phyloP scores from a whole-genome alignment of 345 rosid species.

The Camelina sativa region DNA sequence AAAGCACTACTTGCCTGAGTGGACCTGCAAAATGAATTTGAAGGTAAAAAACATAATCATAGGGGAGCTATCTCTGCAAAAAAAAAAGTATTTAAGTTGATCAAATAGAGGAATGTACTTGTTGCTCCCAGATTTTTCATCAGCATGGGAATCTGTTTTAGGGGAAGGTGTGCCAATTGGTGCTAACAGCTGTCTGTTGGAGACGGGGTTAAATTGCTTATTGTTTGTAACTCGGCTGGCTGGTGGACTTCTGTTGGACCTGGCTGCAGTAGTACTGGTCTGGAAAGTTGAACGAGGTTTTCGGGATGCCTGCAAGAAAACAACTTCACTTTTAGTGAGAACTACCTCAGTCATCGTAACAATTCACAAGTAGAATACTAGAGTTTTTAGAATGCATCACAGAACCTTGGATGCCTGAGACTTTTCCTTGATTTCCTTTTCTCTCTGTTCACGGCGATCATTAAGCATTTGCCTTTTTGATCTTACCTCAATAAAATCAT shows the following conservation, averaged over 20 bases:
- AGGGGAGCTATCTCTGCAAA: slow-evolving; percentile 5
- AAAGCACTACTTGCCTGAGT: slow-evolving; percentile 49
- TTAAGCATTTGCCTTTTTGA: slow-evolving; percentile 98
- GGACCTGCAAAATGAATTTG: slow-evolving; percentile 51
- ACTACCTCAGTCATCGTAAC: neutral
- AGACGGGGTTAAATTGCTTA: slow-evolving; percentile 45
- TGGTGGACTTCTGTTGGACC: slow-evolving; percentile 53
- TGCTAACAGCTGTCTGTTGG: slow-evolving; percentile 64
- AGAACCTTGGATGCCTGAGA: slow-evolving; percentile 79
- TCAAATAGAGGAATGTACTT: slow-evolving; percentile 49
- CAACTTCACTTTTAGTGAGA: slow-evolving; percentile 50
- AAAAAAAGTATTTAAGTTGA: slow-evolving; percentile 19
- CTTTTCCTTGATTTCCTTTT: slow-evolving; percentile 92
- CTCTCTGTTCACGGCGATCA: slow-evolving; percentile 95
- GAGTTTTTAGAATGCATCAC: slow-evolving; percentile 27
- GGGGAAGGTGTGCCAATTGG: slow-evolving; percentile 79
- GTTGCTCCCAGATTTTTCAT: slow-evolving; percentile 55
- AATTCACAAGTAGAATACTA: slow-evolving; percentile 39
- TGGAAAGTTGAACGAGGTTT: slow-evolving; percentile 57
- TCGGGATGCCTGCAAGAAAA: slow-evolving; percentile 57
- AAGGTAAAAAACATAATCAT: slow-evolving; percentile 25
- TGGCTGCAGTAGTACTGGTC: slow-evolving; percentile 44
- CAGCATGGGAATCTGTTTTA: slow-evolving; percentile 63
- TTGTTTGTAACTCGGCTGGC: slow-evolving; percentile 49
- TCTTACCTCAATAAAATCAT: slow-evolving; percentile 97